These are phyloP conservation scores for Glaciozyma martinii DNA, from an alignment of 768 basidiomycete species.

Conservation along the genomic window DNA sequence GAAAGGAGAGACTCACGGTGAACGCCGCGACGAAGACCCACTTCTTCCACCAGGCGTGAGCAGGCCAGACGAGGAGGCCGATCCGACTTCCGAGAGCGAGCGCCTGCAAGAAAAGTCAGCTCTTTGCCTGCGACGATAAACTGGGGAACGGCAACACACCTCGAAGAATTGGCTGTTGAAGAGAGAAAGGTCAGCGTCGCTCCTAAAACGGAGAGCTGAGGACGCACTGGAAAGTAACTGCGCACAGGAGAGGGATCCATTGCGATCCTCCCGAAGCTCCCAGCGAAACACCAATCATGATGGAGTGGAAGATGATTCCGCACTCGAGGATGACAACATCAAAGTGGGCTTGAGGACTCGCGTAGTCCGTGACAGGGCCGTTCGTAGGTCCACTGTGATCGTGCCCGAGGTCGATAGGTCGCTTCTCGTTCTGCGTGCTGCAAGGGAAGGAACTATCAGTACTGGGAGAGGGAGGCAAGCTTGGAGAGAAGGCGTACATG, in stretches of 20 bases:
- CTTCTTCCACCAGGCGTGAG: conserved; percentile 15
- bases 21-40: conserved; percentile 27
- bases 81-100: conserved; percentile 37
- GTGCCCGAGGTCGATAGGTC: conserved; percentile 7
- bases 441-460: background rate
- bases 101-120: conserved; percentile 30
- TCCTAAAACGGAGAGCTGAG: no score
- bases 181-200: no score
- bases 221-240: conserved; percentile 35
- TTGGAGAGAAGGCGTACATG: background rate
- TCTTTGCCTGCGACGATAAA: no score
- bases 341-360: conserved; percentile 31
- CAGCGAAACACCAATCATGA: conserved; percentile 41
- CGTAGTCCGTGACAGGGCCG: conserved; percentile 3
- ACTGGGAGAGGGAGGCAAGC: background rate
- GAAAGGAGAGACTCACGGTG: conserved; percentile 1
- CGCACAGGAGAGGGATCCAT: conserved; percentile 39
- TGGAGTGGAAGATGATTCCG: conserved; percentile 37
- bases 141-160: no score
- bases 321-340: conserved; percentile 35
- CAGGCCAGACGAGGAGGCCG: conserved; percentile 28
- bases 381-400: conserved; percentile 1
- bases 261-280: conserved; percentile 33
- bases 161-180: no score
- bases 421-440: background rate